Evolutionary conservation across 768 basidiomycete genomes (phyloP), one percentile per base, ranked within the genome.

Genomic region (Asterophora lycoperdoides): DNA sequence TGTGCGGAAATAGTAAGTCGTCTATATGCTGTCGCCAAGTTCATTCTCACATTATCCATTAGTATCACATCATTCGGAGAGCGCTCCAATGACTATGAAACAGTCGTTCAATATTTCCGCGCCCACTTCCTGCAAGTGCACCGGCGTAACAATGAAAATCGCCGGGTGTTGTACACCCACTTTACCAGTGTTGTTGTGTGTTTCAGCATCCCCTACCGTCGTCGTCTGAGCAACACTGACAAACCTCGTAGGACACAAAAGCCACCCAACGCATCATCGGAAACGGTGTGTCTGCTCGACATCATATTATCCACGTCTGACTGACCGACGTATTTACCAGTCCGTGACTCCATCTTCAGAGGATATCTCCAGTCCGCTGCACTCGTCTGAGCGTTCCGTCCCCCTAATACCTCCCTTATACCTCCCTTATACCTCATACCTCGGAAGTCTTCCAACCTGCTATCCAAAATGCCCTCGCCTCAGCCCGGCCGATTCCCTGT

Each of bases 101-200:
- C 83, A 4, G 86, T 89, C 17, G 81, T 89, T 36, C 81, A 86
- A 60, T 92, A 92, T 67, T 92, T 93, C 78, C 84, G 86, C 8
- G 84, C 87, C 30, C 90, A 92, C 58, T 93, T 93, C 68, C 68
- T 88, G 51, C 88, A 92, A 64, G 83, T 87, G 14, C 88, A 90
- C 63, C 71, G 82, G 57, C 77, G 78, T 54, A 91, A 88, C 51
- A 89, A 90, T 55, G 83, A 89, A 57, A 84, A 86, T 56, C 77
- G 81, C 35, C 79, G 89, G 43, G 85, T 86, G n/a, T 68, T 92
- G 2, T 92, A 89, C 60, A 84, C 82, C 3, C 89, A 89, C 62
- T 73, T 89, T 60, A 91, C 88, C 7, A 90, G 80, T 56, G 88
- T 87, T 18, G 85, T 88, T 47, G 88, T 89, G 64, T 46, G 75